Conservation (phyloP, 2,329 filamentous ascomycete species). For the Hypoxylon rubiginosum region DNA sequence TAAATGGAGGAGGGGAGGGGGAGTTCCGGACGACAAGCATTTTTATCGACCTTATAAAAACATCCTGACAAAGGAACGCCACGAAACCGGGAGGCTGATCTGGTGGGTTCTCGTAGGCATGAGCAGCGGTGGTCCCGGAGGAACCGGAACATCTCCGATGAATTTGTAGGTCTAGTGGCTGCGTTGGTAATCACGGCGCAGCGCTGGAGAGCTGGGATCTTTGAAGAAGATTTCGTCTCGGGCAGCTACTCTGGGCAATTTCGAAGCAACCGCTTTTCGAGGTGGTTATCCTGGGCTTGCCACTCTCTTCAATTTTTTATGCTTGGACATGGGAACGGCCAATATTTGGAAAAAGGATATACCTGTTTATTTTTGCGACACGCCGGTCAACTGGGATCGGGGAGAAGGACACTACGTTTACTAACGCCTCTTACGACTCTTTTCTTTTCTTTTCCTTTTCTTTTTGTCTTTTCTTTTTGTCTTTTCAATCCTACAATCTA, state of each 20-base stretch:
- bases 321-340: constrained; percentile 10
- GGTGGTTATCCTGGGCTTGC: constrained; percentile 8
- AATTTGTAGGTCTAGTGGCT: constrained; percentile 10
- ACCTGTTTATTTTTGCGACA: constrained; percentile 27
- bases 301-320: constrained; percentile 13
- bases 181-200: constrained; percentile 25
- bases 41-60: constrained; percentile 8
- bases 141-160: constrained; percentile 24
- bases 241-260: constrained; percentile 5
- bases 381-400: constrained; percentile 24
- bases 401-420: constrained; percentile 22
- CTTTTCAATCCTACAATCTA: constrained; percentile 6
- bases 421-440: constrained; percentile 38
- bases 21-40: background rate
- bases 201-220: constrained; percentile 6
- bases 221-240: constrained; percentile 10
- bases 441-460: constrained; percentile 1
- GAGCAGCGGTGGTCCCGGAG: constrained; percentile 21
- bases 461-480: background rate
- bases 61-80: constrained; percentile 3
- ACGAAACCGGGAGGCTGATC: background rate
- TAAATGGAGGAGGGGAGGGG: background rate
- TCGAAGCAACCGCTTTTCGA: constrained; percentile 8
- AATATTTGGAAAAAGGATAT: constrained; percentile 37
- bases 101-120: background rate